Percentiles rank a stretch among this genome's conserved stretches.
phyloP scores from a whole-genome alignment of 371 early-diverging fungal genomes.

The Mucor lusitanicus region DNA sequence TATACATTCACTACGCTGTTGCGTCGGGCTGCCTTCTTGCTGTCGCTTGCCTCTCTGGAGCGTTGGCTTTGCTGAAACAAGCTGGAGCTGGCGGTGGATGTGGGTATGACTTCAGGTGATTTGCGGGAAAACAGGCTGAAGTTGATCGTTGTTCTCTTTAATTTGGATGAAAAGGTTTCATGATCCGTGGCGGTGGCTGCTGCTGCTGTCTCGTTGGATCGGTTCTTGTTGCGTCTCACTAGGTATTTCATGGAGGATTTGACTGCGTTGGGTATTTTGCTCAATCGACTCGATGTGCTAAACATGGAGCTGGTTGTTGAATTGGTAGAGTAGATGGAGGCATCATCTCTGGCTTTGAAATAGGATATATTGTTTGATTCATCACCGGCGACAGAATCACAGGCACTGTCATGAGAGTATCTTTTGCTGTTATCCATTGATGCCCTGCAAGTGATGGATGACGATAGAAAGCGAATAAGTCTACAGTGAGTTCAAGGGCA shows the following conservation, averaged over 20 bases:
- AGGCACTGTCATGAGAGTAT: constrained; percentile 13
- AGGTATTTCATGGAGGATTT: constrained; percentile 45
- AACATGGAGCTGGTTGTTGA: constrained; percentile 43
- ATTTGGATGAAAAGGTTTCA: constrained; percentile 6
- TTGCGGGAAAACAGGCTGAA: constrained; percentile 1
- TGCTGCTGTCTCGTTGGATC: not conserved
- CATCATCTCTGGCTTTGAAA: constrained; percentile 20
- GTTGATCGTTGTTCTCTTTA: constrained; percentile 19
- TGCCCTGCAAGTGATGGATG: not conserved
- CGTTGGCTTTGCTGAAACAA: not conserved
- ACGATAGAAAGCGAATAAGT: not conserved
- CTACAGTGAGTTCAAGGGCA: not conserved
- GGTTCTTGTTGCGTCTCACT: constrained; percentile 18
- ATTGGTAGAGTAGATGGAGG: constrained; percentile 38
- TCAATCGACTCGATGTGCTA: constrained; percentile 45
- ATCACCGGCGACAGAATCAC: constrained; percentile 3
- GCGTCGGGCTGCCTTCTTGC: constrained; percentile 4
- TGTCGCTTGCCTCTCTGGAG: not conserved
- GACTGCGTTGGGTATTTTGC: constrained; percentile 39
- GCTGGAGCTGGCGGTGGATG: constrained; percentile 3
- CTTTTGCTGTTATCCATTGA: not conserved
- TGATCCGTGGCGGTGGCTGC: not conserved
- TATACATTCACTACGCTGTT: constrained; percentile 24
- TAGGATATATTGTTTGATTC: not conserved
- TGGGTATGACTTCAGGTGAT: constrained; percentile 3